Base-by-base conservation (phyloP, 768 basidiomycete species). In the Boletus rufocinnamomeus region DNA sequence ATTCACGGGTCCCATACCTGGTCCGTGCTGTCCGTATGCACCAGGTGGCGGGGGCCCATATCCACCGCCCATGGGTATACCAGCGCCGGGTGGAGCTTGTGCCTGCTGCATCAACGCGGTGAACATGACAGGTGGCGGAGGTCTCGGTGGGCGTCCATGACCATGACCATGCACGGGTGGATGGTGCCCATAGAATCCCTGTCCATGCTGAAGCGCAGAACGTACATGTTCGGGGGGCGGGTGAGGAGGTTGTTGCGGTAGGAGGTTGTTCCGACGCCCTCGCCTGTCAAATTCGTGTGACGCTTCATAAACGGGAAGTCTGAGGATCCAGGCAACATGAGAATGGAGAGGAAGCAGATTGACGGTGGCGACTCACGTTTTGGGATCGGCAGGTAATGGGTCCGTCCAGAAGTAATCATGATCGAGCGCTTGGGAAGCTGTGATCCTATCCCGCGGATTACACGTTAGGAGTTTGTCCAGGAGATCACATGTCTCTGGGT, bases 351-450 rank as follows among this genome's bases (percentile, higher is more conserved):
- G 21, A 38, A 51, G 37, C 2, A 8, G 23, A 25, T 47, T 34
- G 19, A n/a, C 25, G 9, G 44, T 23, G 14, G 50, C 25, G 9
- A 76, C 84, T 57, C 66, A 91, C 91, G 83, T 82, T 72, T 87
- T 89, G 1, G 90, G 91, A 75, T 92, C 89, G 23, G 90, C 90
- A 37, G 95, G 91, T 38, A 93, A 66, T 0, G 96, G 95, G 62
- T 91, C 87, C 0, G 86, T 87, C 92, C 93, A 97, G 73, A 98
- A 97, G 77, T 94, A 98, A 21, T 91, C 87, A 69, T 98, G 94
- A 64, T 95, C 89, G 52, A 98, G 80, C 0, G 95, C 95, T 57
- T 93, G 82, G 2, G 83, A 74, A 10, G 96, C 96, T 2, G 95
- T 94, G 41, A 94, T 82, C 21, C 96, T 82, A 56, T 89, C 83